Evolutionary conservation across 2,329 filamentous ascomycete genomes (phyloP).

Genomic region (Cytospora mali): DNA sequence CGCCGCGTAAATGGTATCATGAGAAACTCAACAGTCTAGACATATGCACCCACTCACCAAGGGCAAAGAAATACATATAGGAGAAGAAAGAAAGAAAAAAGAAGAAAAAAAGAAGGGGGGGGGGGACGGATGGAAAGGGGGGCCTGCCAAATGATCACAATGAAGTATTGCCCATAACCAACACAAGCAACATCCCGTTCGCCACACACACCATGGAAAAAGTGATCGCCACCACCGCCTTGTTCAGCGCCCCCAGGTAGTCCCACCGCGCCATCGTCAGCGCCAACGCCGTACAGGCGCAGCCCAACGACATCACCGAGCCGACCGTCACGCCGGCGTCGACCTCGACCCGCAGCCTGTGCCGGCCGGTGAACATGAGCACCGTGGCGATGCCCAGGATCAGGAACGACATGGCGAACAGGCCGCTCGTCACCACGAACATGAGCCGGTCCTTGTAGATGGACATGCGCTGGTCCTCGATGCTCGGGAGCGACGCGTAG

Average conservation of each 20-base stretch:
- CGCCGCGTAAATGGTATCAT: too few relatives aligned
- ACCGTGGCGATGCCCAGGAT: conserved; percentile 67
- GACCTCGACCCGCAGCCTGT: conserved; percentile 70
- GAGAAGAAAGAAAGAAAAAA: background rate
- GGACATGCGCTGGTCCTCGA: conserved; percentile 53
- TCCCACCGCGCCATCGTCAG: conserved; percentile 58
- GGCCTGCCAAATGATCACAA: conserved; percentile 20
- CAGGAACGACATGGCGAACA: conserved; percentile 61
- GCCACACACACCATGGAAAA: conserved; percentile 51
- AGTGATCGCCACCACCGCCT: conserved; percentile 45
- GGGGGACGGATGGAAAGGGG: too few relatives aligned
- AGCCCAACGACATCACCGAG: conserved; percentile 66
- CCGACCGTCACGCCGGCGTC: conserved; percentile 73
- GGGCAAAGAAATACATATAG: too few relatives aligned
- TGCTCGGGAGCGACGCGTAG: conserved; percentile 55
- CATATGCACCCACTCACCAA: too few relatives aligned
- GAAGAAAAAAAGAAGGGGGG: background rate
- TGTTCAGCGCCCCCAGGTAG: conserved; percentile 45
- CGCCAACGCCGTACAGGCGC: conserved; percentile 63
- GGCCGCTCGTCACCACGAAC: conserved; percentile 53
- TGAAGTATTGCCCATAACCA: conserved; percentile 47
- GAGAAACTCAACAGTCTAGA: too few relatives aligned
- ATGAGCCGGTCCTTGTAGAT: conserved; percentile 59
- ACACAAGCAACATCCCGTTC: conserved; percentile 55
- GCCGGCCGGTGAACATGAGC: conserved; percentile 68